Conservation (phyloP, 495 filamentous ascomycete genomes). For the Cercophora scortea region DNA sequence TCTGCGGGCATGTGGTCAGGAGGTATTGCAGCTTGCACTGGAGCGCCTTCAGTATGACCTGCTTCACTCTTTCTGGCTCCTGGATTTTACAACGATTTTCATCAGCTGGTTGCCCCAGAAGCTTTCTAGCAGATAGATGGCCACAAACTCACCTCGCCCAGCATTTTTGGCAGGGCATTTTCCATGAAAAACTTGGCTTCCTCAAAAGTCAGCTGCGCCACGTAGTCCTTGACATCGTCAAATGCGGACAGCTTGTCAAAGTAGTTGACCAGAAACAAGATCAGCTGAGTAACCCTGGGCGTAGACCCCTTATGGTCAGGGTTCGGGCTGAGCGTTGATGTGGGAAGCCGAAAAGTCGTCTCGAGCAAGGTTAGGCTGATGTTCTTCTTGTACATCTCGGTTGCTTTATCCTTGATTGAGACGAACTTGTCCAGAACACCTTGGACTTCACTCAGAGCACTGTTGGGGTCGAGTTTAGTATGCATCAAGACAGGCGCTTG, state of each 20-base stretch:
- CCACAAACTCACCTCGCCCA: conserved; percentile 13
- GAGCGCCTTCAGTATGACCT: conserved; percentile 16
- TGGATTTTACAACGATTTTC: background rate
- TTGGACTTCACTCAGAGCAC: conserved; percentile 24
- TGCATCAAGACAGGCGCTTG: background rate
- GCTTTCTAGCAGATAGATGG: background rate
- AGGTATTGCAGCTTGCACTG: conserved; percentile 23
- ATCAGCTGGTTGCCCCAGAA: background rate
- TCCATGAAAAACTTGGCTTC: conserved; percentile 23
- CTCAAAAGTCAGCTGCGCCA: conserved; percentile 21
- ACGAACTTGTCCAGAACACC: conserved; percentile 17
- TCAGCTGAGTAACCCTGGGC: conserved; percentile 22
- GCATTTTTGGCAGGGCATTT: conserved; percentile 16
- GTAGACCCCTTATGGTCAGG: conserved; percentile 8
- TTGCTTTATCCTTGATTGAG: conserved; percentile 13
- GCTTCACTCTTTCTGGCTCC: conserved; percentile 9
- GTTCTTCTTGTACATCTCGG: conserved; percentile 28
- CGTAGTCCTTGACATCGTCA: conserved; percentile 24
- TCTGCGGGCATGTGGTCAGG: conserved; percentile 25
- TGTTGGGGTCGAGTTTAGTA: conserved; percentile 2
- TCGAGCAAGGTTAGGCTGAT: conserved; percentile 19
- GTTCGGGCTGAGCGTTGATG: background rate
- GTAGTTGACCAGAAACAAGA: conserved; percentile 23
- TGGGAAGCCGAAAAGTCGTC: conserved; percentile 14
- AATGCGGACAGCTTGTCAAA: conserved; percentile 25